Evolutionary conservation across 441 rosid species (phyloP), one percentile per base, ranked within the genome.

Genomic region (Corymbia citriodora): DNA sequence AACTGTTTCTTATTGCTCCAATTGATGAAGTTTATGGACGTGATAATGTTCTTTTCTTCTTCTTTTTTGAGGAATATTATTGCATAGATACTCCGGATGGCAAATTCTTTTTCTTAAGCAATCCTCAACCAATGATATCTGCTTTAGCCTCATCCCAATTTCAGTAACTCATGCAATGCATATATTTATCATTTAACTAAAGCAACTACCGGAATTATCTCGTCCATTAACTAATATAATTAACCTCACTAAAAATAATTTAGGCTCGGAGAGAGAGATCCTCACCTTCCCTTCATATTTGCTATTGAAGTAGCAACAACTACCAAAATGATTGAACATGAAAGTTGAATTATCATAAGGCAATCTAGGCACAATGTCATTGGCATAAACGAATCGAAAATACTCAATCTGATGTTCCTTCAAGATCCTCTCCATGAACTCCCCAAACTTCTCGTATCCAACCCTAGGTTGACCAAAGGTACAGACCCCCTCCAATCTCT

Each of bases 381-480:
- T 92, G 65, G 94, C 53, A 74, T 96, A 95, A 74, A 97, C 97
- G 86, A 93, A 92, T 90, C 98, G 93, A 86, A 92, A 92, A 87
- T 95, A 96, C 31, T 83, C 29, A 0, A 95, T 79, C 31, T 57
- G 48, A 52, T 92, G 88, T 55, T 94, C 91, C 25, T 91, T 82
- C 50, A 96, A 87, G 49, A 90, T 92, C 54, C 90, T 90, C 83
- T 94, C 90, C 97, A 97, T 93, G 90, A 91, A 94, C 36, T 90
- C 85, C 50, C 93, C 97, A 61, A 97, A 95, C 85, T 57, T 89
- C 18, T 68, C 91, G 86, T 96, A 95, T 53, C 99, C 99, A 49
- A 95, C 96, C 59, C 97, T 94, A 12, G 97, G 99, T 87, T 97
- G 99, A 88, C 98, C 97, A 90, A 91, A 96, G 18, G 97, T 95